These are phyloP conservation scores for Fraxinus sp. DNA, from an alignment of 305 asterid species.

Conservation along the genomic window DNA sequence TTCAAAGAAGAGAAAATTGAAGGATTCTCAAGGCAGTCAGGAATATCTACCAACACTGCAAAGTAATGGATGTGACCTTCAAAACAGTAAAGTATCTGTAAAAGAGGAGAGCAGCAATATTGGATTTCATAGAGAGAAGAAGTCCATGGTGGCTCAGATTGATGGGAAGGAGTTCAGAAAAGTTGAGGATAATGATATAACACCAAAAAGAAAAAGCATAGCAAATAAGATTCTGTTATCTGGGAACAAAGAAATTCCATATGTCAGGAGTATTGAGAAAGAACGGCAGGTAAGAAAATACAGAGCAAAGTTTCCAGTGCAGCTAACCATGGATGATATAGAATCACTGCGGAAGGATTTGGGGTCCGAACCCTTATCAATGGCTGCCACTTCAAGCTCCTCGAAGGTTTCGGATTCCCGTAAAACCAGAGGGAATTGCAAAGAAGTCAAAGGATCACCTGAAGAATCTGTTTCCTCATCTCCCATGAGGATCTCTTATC, in stretches of 20 bases:
- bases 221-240: slow-evolving; percentile 33
- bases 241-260: slow-evolving; percentile 37
- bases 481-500: slow-evolving; percentile 54
- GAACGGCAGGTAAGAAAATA: slow-evolving; percentile 42
- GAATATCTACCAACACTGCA: slow-evolving; percentile 28
- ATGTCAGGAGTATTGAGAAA: slow-evolving; percentile 34
- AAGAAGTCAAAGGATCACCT: slow-evolving; percentile 68
- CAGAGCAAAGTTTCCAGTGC: slow-evolving; percentile 34
- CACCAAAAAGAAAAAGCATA: slow-evolving; percentile 31
- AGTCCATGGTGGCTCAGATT: slow-evolving; percentile 42
- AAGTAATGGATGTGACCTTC: slow-evolving; percentile 37
- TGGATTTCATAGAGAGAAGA: slow-evolving; percentile 55
- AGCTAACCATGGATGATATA: slow-evolving; percentile 53
- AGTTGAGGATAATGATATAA: slow-evolving; percentile 32
- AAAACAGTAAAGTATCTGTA: slow-evolving; percentile 32
- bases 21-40: slow-evolving; percentile 40
- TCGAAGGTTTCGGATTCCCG: slow-evolving; percentile 81
- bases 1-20: slow-evolving; percentile 56
- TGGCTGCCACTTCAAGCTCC: slow-evolving; percentile 85
- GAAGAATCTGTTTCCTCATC: slow-evolving; percentile 92
- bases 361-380: slow-evolving; percentile 56
- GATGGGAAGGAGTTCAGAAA: slow-evolving; percentile 48
- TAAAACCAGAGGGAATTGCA: slow-evolving; percentile 46
- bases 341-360: slow-evolving; percentile 63
- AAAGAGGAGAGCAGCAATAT: slow-evolving; percentile 45